Evolutionary conservation across 441 rosid species (phyloP), one percentile per base, ranked within the genome.

Genomic region (Daphne laureola): DNA sequence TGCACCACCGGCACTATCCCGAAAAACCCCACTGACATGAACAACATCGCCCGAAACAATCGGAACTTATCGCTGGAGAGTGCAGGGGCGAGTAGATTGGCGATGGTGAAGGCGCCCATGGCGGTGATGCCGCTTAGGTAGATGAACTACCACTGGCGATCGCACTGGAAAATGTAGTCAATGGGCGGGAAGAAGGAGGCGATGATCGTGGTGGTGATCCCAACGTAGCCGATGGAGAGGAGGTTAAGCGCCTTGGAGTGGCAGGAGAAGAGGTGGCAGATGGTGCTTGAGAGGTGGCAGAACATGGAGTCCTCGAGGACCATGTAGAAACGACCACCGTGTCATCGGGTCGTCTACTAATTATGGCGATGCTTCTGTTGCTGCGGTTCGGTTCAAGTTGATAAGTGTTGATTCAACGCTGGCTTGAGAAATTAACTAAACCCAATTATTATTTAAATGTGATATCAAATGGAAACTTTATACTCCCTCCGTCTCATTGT

Each of bases 161-260:
- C 78, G 2, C 97, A 87, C 17, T 73, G 92, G 74, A 90, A 90
- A 45, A 90, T 76, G 67, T 77, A 85, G 75, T 67, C 83, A 36
- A 90, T 87, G n/a, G 91, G 84, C 14, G 96, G 90, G 66, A 81
- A 81, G 64, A 87, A 90, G 3, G 90, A 87, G 54, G 97, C 83
- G 73, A 90, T 90, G 70, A 81, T 90, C 96, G 84, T 90, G 61
- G 71, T 68, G 0, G 88, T 62, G 61, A 90, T 90, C 0, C 96
- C 96, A 0, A 73, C 47, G 17, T 83, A 87, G 71, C 87, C 97
- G 12, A 83, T 67, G 12, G 81, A 68, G 14, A 84, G 67, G 46
- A 90, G 69, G 81, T 69, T 87, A 0, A 85, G 66, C 23, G 61
- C 71, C 57, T 62, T 78, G 3, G 97, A 87, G 47, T 90, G 94